phyloP scores from a whole-genome alignment of 768 basidiomycete species.

The Austroboletus festivus region DNA sequence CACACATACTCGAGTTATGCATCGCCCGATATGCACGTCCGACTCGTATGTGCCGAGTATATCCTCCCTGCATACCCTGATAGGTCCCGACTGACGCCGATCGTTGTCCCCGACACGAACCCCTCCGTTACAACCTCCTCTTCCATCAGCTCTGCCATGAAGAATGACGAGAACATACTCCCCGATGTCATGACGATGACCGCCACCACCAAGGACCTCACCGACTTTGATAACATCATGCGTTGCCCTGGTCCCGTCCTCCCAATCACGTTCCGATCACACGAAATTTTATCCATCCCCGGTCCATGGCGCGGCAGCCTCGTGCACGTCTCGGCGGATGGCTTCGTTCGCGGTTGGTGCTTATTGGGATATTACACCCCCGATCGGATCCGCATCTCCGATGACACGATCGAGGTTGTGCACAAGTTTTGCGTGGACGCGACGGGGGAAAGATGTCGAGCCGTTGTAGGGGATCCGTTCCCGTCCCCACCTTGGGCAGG shows the following conservation, averaged over 20 bases:
- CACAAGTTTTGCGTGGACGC: conserved; percentile 21
- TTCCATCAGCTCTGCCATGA: too few species aligned
- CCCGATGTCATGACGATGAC: too few species aligned
- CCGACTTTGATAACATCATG: conserved; percentile 3
- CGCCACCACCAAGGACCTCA: neutral
- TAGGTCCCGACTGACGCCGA: too few species aligned
- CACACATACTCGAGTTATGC: conserved; percentile 6
- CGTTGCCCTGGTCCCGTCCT: conserved; percentile 5
- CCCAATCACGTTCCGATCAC: conserved; percentile 6
- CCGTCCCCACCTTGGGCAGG: conserved; percentile 4
- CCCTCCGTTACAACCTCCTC: too few species aligned
- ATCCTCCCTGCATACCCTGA: neutral
- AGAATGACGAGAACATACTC: too few species aligned
- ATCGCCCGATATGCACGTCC: neutral
- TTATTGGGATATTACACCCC: neutral
- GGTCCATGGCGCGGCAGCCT: conserved; percentile 16
- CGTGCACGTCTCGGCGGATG: conserved; percentile 13
- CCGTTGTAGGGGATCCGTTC: conserved; percentile 12
- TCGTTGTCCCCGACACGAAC: neutral
- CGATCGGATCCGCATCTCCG: neutral
- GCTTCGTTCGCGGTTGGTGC: conserved; percentile 15
- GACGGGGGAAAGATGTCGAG: conserved; percentile 8
- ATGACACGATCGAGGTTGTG: neutral
- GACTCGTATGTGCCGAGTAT: conserved; percentile 19
- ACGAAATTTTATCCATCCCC: conserved; percentile 9